These are phyloP conservation scores for Lotus japonicus DNA, from an alignment of 306 rosid genomes.

Conservation along the genomic window DNA sequence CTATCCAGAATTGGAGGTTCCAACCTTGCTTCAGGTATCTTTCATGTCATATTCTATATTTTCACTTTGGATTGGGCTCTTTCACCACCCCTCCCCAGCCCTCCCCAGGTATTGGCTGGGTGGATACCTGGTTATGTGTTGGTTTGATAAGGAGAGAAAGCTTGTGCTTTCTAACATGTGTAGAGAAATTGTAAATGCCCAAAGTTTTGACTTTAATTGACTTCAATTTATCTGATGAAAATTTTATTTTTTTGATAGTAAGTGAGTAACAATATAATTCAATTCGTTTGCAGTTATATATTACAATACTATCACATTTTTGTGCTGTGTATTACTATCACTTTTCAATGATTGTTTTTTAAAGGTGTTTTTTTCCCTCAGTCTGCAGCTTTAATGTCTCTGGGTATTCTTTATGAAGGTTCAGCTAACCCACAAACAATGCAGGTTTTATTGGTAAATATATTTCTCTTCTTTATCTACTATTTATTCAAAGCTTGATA, in stretches of 20 bases:
- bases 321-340: not conserved
- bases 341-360: slow-evolving; percentile 14
- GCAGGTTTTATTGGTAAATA: slow-evolving; percentile 80
- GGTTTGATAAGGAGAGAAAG: not conserved
- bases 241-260: not conserved
- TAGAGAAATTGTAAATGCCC: not conserved
- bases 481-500: slow-evolving; percentile 10
- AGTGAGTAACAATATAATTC: not conserved
- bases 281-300: not conserved
- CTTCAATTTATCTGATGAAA: not conserved
- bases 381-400: slow-evolving; percentile 91
- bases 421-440: slow-evolving; percentile 90
- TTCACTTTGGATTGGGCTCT: not conserved
- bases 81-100: not conserved
- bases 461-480: slow-evolving; percentile 22
- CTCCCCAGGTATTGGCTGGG: not conserved
- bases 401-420: slow-evolving; percentile 88
- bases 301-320: not conserved
- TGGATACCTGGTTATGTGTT: not conserved
- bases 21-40: slow-evolving; percentile 86
- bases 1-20: slow-evolving; percentile 85
- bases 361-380: slow-evolving; percentile 30
- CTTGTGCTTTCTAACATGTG: not conserved
- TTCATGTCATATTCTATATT: slow-evolving; percentile 2
- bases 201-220: not conserved